phyloP scores from a whole-genome alignment of 2,329 filamentous ascomycete species.

The Zalaria sp. region DNA sequence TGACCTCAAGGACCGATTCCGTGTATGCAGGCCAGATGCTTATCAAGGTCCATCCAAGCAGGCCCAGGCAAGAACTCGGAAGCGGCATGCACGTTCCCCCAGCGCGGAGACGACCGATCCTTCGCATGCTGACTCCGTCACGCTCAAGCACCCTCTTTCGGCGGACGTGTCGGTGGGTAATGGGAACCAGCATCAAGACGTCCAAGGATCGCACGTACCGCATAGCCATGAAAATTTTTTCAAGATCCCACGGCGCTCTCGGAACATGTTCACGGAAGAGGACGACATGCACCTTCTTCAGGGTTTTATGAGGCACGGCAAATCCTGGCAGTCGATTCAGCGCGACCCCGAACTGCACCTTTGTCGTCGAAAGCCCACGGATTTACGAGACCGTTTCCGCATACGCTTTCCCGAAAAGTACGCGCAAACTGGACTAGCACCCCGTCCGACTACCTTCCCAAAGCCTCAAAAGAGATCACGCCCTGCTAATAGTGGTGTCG shows the following conservation, averaged over 20 bases:
- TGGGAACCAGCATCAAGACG: too few species aligned
- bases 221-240: too few species aligned
- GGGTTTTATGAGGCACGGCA: slow-evolving; percentile 45
- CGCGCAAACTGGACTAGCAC: slow-evolving; percentile 30
- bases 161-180: too few species aligned
- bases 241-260: too few species aligned
- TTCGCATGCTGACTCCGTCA: too few species aligned
- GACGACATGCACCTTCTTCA: slow-evolving; percentile 45
- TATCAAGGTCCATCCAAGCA: slow-evolving; percentile 13
- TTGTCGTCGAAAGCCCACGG: slow-evolving; percentile 38
- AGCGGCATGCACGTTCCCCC: too few species aligned
- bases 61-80: too few species aligned
- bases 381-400: slow-evolving; percentile 47
- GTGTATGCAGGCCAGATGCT: slow-evolving; percentile 39
- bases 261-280: slow-evolving; percentile 37
- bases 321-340: slow-evolving; percentile 46
- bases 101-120: too few species aligned
- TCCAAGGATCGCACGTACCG: too few species aligned
- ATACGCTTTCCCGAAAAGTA: slow-evolving; percentile 46
- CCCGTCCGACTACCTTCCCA: slow-evolving; percentile 18
- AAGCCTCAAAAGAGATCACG: slow-evolving; percentile 7
- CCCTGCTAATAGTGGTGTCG: too few species aligned
- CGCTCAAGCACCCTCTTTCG: too few species aligned
- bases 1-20: slow-evolving; percentile 47
- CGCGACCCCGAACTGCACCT: slow-evolving; percentile 40